Evolutionary conservation across 75 land plant species (phyloP).

Genomic region (Sequoia sempervirens): DNA sequence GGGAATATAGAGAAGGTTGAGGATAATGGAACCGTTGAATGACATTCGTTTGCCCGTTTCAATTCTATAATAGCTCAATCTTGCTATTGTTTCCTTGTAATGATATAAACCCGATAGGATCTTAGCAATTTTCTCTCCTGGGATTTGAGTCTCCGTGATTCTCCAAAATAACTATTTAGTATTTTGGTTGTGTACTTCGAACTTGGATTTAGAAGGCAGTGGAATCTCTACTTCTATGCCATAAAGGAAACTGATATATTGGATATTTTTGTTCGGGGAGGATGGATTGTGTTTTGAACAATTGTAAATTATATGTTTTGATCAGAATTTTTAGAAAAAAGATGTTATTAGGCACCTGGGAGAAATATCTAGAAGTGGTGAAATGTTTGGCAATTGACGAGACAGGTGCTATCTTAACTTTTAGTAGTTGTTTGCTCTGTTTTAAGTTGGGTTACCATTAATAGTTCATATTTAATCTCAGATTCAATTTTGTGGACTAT

Average conservation of each 20-base stretch:
- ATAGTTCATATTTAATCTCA: too few relatives aligned
- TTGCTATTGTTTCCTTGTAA: not conserved
- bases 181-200: not conserved
- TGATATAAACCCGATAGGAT: not conserved
- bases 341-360: not conserved
- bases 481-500: too few relatives aligned
- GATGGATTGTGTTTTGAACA: not conserved
- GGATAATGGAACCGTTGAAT: not conserved
- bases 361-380: not conserved
- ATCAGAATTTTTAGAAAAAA: not conserved
- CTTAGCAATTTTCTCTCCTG: not conserved
- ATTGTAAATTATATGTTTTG: not conserved
- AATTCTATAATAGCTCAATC: not conserved
- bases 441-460: too few relatives aligned
- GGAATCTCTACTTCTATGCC: not conserved
- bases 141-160: not conserved
- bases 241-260: not conserved
- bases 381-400: too few relatives aligned
- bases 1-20: constrained; percentile 13
- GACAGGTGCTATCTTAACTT: too few relatives aligned
- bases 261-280: not conserved
- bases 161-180: not conserved
- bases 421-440: too few relatives aligned
- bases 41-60: not conserved
- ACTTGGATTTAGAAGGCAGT: not conserved